A percentile compares a stretch with the other conserved stretches of the same genome.
Conservation (phyloP, 2,329 filamentous ascomycete genomes). For the Colletotrichum cuscutae region DNA sequence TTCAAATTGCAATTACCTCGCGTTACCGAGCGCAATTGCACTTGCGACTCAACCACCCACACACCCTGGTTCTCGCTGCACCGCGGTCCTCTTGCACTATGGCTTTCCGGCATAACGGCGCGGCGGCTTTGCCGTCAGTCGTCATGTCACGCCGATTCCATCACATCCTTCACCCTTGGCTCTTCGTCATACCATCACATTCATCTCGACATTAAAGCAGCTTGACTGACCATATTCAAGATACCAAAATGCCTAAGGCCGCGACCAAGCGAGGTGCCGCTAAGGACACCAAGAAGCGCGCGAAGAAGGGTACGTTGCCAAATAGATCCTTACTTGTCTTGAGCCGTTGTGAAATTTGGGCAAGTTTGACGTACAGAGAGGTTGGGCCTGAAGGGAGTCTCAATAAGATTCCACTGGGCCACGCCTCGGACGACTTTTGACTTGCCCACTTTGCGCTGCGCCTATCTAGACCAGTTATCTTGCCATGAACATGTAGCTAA, state of each 20-base stretch:
- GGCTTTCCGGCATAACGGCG: neutral
- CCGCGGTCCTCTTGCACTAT: constrained; percentile 6
- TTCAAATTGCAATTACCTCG: constrained; percentile 48
- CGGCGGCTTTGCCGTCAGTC: neutral
- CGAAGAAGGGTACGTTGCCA: constrained; percentile 67
- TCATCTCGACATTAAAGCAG: constrained; percentile 2
- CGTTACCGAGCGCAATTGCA: constrained; percentile 49
- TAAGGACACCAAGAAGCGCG: constrained; percentile 66
- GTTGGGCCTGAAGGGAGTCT: too few species aligned
- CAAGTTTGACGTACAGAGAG: neutral
- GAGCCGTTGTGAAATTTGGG: neutral
- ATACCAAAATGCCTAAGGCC: constrained; percentile 68
- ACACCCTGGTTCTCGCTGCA: constrained; percentile 37
- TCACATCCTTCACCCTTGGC: neutral
- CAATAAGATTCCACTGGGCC: neutral
- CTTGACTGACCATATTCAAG: constrained; percentile 42
- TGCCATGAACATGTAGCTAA: constrained; percentile 5
- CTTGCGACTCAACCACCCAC: constrained; percentile 44
- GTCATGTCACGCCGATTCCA: neutral
- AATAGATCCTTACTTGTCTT: neutral
- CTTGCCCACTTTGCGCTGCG: neutral
- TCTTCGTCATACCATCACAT: neutral
- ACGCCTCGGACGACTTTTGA: neutral
- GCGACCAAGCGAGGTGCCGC: constrained; percentile 62
- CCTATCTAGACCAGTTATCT: neutral